Percentiles rank a stretch among this genome's conserved stretches.
Conservation (phyloP, 106 monocot genomes). For the Amphibolis antarctica region DNA sequence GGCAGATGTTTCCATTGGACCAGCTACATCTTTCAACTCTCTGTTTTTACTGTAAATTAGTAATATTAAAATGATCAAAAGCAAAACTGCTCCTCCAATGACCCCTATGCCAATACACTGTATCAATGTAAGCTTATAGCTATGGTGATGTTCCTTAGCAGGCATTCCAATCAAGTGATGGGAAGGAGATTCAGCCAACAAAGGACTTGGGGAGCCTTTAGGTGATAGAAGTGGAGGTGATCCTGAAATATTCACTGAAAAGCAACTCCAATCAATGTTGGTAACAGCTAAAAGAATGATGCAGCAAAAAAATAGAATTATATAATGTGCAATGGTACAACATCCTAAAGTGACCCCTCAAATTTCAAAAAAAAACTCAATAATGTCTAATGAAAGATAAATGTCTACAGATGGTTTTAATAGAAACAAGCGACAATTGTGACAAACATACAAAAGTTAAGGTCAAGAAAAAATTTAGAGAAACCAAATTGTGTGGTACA, state of each 20-base stretch:
- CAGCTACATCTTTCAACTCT: constrained; percentile 35
- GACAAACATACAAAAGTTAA: no score
- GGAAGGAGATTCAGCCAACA: constrained; percentile 26
- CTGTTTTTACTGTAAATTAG: constrained; percentile 62
- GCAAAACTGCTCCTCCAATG: constrained; percentile 29
- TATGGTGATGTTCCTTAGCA: constrained; percentile 20
- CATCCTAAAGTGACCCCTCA: no score
- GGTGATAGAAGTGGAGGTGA: constrained; percentile 18
- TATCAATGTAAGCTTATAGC: constrained; percentile 37
- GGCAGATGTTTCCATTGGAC: constrained; percentile 18
- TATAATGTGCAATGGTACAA: no score
- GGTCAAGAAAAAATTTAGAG: no score
- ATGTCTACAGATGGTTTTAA: no score
- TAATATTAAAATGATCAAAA: constrained; percentile 42
- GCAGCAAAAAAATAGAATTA: background rate
- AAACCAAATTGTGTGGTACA: no score
- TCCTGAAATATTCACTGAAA: constrained; percentile 26
- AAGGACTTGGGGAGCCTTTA: constrained; percentile 30
- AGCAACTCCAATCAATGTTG: background rate
- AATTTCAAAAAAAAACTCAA: no score
- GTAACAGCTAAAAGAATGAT: background rate
- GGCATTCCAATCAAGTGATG: constrained; percentile 17
- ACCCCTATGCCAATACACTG: constrained; percentile 56
- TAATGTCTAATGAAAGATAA: no score
- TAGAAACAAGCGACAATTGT: no score